Evolutionary conservation across 805 yeast species (phyloP).

Genomic region (Metschnikowia arizonensis): DNA sequence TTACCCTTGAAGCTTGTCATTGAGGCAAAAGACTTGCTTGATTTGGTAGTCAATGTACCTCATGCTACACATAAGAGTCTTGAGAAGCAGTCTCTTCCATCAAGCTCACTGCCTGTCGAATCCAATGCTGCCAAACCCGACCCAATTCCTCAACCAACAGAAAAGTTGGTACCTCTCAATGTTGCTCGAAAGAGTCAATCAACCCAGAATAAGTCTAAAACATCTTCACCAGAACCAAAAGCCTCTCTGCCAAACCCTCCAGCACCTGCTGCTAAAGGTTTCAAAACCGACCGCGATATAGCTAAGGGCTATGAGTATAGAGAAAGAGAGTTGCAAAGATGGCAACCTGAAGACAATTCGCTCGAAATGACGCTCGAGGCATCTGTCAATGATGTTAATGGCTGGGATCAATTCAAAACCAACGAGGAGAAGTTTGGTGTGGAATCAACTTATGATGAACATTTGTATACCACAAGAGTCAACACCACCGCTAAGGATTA

Average conservation of each 20-base stretch:
- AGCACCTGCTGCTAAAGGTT: slow-evolving; percentile 22
- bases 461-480: slow-evolving; percentile 76
- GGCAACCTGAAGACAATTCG: slow-evolving; percentile 69
- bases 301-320: slow-evolving; percentile 44
- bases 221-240: slow-evolving; percentile 2
- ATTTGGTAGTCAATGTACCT: slow-evolving; percentile 34
- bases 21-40: slow-evolving; percentile 48
- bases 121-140: not conserved
- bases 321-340: slow-evolving; percentile 74
- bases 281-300: slow-evolving; percentile 85
- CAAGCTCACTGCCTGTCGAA: not conserved
- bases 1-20: slow-evolving; percentile 45
- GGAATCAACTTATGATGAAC: slow-evolving; percentile 78
- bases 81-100: not conserved
- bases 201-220: not conserved
- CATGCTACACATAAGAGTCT: not conserved
- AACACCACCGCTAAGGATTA: slow-evolving; percentile 72
- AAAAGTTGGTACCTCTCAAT: not conserved
- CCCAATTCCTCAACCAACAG: not conserved
- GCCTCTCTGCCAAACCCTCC: not conserved
- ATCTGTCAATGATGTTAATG: slow-evolving; percentile 19
- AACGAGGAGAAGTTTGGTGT: slow-evolving; percentile 88
- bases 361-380: slow-evolving; percentile 37
- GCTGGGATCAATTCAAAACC: slow-evolving; percentile 95
- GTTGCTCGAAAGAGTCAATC: not conserved